Conservation (phyloP, 306 rosid species). For the Ochetophila trinervis region DNA sequence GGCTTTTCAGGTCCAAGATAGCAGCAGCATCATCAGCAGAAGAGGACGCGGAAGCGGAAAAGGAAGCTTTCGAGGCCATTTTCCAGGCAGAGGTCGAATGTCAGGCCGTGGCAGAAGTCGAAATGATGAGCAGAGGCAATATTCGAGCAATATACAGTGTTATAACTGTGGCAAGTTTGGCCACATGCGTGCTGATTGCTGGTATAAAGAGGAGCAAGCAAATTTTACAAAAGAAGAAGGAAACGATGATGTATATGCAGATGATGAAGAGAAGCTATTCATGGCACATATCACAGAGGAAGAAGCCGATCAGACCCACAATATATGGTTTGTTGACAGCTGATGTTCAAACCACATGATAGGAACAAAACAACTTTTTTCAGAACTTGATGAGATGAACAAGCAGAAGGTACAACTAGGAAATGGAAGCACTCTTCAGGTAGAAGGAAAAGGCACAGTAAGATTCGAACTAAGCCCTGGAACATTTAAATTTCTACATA, state of each 20-base stretch:
- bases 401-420: neutral
- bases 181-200: no score
- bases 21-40: neutral
- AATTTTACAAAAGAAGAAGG: no score
- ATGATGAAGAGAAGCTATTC: no score
- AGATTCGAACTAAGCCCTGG: no score
- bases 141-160: no score
- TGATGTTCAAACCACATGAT: neutral
- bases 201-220: no score
- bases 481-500: no score
- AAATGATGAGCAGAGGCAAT: no score
- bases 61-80: neutral
- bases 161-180: no score
- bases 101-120: neutral
- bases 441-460: no score
- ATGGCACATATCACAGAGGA: neutral
- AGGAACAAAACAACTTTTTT: neutral
- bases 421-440: no score
- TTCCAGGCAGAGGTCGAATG: neutral
- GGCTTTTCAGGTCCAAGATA: conserved; percentile 1
- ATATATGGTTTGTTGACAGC: conserved; percentile 6
- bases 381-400: neutral
- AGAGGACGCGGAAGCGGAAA: neutral
- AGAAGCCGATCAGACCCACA: neutral
- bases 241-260: no score